Evolutionary conservation across 129 eudicot genomes (phyloP).

Genomic region (Oenanthe sinensis): DNA sequence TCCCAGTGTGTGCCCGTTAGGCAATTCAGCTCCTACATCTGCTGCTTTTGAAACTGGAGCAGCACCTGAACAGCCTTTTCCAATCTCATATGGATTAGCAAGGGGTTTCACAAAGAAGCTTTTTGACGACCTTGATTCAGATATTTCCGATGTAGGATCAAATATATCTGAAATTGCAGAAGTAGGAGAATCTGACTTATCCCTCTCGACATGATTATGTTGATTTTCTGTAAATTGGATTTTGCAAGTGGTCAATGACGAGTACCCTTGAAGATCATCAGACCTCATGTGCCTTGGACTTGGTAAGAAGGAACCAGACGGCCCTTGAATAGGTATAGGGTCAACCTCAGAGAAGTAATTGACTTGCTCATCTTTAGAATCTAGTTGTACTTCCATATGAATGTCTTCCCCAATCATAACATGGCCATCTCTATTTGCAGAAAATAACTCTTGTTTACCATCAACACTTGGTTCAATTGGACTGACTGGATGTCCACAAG

Average conservation of each 20-base stretch:
- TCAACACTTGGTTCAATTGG: slow-evolving; percentile 2
- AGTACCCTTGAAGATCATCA: slow-evolving; percentile 55
- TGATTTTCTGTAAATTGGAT: slow-evolving; percentile 51
- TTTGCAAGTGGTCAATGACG: slow-evolving; percentile 41
- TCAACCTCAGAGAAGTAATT: slow-evolving; percentile 50
- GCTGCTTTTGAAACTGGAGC: slow-evolving; percentile 12
- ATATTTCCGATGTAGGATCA: slow-evolving; percentile 32
- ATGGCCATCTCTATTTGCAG: slow-evolving; percentile 23
- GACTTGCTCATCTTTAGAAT: slow-evolving; percentile 24
- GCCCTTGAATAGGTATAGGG: slow-evolving; percentile 76
- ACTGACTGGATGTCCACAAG: neutral
- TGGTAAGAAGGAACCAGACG: slow-evolving; percentile 85
- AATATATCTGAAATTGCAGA: slow-evolving; percentile 49
- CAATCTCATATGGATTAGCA: slow-evolving; percentile 9
- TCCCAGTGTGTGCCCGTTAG: slow-evolving; percentile 11
- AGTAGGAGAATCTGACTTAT: slow-evolving; percentile 53
- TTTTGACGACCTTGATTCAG: slow-evolving; percentile 32
- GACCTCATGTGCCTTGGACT: slow-evolving; percentile 65
- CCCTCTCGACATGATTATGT: slow-evolving; percentile 33
- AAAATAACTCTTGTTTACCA: slow-evolving; percentile 29
- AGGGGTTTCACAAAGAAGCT: slow-evolving; percentile 17
- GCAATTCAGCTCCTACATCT: slow-evolving; percentile 10
- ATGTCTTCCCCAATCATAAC: slow-evolving; percentile 6
- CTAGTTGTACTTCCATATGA: slow-evolving; percentile 16
- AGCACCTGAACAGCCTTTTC: slow-evolving; percentile 14